Conservation (phyloP, 2,329 filamentous ascomycete genomes). For the Calonectria crousiana region DNA sequence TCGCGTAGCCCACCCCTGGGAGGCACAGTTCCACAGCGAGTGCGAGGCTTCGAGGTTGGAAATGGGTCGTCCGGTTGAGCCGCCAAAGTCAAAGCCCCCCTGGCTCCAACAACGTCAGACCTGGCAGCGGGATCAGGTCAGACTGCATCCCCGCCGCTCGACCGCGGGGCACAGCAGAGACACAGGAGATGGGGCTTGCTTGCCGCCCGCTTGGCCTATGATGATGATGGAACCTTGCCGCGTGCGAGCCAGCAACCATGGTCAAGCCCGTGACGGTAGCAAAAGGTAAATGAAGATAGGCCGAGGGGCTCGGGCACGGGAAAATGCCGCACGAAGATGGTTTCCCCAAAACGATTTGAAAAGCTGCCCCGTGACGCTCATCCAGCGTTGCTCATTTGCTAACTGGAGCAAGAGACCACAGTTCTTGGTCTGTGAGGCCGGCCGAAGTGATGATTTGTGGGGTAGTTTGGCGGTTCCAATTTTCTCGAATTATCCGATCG, state of each 20-base stretch:
- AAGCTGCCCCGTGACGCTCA: slow-evolving; percentile 12
- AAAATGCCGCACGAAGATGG: slow-evolving; percentile 21
- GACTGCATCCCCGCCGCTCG: slow-evolving; percentile 18
- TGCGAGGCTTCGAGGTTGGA: slow-evolving; percentile 8
- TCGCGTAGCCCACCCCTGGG: slow-evolving; percentile 5
- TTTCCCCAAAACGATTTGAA: background rate
- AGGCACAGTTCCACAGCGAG: background rate
- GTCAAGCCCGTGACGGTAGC: background rate
- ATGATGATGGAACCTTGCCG: slow-evolving; percentile 4
- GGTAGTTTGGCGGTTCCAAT: slow-evolving; percentile 13
- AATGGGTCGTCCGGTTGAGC: slow-evolving; percentile 19
- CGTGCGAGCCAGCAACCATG: background rate
- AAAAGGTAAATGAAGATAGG: slow-evolving; percentile 1
- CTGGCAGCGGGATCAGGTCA: slow-evolving; percentile 25
- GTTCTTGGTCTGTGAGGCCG: slow-evolving; percentile 1
- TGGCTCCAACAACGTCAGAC: slow-evolving; percentile 7
- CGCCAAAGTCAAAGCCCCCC: slow-evolving; percentile 16
- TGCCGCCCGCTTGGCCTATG: background rate
- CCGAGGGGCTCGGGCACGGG: slow-evolving; percentile 7
- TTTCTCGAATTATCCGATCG: slow-evolving; percentile 21
- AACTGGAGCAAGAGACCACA: slow-evolving; percentile 1
- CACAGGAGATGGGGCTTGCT: slow-evolving; percentile 9
- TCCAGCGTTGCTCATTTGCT: slow-evolving; percentile 2
- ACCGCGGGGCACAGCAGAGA: slow-evolving; percentile 14
- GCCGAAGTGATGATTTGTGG: slow-evolving; percentile 17